phyloP scores from a whole-genome alignment of 306 rosid genomes.

The Pyrus bretschneideri region DNA sequence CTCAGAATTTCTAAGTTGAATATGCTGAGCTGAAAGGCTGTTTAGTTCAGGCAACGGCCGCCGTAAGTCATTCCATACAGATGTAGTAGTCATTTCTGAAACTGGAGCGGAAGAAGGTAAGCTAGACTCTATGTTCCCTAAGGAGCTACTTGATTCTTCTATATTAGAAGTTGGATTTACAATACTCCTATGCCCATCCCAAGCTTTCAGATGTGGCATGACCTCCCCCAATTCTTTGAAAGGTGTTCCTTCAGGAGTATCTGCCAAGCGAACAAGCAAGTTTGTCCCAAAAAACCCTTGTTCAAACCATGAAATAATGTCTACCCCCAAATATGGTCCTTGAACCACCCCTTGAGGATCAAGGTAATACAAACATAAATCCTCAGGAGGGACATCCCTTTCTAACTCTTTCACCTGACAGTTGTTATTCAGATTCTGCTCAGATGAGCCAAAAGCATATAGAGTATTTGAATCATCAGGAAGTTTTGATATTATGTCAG shows the following conservation, averaged over 20 bases:
- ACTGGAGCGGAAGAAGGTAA: slow-evolving; percentile 22
- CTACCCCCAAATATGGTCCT: slow-evolving; percentile 53
- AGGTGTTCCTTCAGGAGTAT: slow-evolving; percentile 40
- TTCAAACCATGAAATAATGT: slow-evolving; percentile 54
- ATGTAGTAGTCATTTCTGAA: slow-evolving; percentile 19
- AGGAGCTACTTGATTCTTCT: slow-evolving; percentile 22
- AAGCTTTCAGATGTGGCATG: slow-evolving; percentile 42
- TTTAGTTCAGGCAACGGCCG: slow-evolving; percentile 22
- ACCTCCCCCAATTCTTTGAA: slow-evolving; percentile 44
- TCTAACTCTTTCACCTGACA: slow-evolving; percentile 17
- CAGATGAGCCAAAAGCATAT: slow-evolving; percentile 19
- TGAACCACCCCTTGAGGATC: slow-evolving; percentile 59
- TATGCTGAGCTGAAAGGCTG: slow-evolving; percentile 26
- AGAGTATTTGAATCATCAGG: slow-evolving; percentile 26
- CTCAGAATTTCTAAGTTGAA: slow-evolving; percentile 29
- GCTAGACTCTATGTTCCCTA: slow-evolving; percentile 24
- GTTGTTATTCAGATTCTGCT: slow-evolving; percentile 21
- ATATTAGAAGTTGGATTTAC: slow-evolving; percentile 19
- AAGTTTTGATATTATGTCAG: slow-evolving; percentile 27
- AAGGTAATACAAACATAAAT: slow-evolving; percentile 42
- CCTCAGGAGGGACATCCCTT: slow-evolving; percentile 26
- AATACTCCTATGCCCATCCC: slow-evolving; percentile 15
- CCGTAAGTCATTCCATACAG: slow-evolving; percentile 15
- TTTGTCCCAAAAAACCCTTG: slow-evolving; percentile 58
- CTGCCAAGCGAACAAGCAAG: slow-evolving; percentile 47